These are phyloP conservation scores for Xylaria sp. DNA, from an alignment of 2,329 filamentous ascomycete species.

Conservation along the genomic window DNA sequence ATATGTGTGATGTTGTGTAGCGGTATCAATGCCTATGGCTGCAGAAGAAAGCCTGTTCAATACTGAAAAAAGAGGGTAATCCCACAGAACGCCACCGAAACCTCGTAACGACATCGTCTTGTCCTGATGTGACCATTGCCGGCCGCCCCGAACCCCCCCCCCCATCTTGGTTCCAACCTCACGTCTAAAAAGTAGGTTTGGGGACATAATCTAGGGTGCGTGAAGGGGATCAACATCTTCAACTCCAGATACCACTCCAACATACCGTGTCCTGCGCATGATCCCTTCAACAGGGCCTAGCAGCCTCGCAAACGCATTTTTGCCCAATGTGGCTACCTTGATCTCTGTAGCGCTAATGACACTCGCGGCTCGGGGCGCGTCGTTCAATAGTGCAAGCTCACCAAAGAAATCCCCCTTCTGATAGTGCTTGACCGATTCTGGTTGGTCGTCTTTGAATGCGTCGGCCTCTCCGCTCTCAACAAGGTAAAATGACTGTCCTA, in stretches of 20 bases:
- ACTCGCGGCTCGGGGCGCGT: conserved; percentile 90
- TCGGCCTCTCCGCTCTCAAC: conserved; percentile 88
- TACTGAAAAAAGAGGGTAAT: conserved; percentile 42
- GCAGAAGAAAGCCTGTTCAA: conserved; percentile 34
- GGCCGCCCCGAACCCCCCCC: conserved; percentile 15
- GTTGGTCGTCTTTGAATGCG: conserved; percentile 80
- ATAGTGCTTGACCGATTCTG: conserved; percentile 80
- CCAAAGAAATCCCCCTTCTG: conserved; percentile 96
- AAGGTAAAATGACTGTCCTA: conserved; percentile 90
- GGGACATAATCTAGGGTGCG: conserved; percentile 40
- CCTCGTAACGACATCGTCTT: conserved; percentile 27
- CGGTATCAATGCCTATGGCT: conserved; percentile 42
- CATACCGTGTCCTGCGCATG: conserved; percentile 81
- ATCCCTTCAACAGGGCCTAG: conserved; percentile 94
- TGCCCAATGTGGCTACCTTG: conserved; percentile 91
- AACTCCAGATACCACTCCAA: conserved; percentile 68
- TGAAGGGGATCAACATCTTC: conserved; percentile 75
- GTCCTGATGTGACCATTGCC: conserved; percentile 27
- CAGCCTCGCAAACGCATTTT: conserved; percentile 93
- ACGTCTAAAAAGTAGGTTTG: conserved; percentile 29
- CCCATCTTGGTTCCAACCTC: conserved; percentile 31
- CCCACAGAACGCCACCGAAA: conserved; percentile 45
- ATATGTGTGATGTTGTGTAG: conserved; percentile 29
- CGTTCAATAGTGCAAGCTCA: conserved; percentile 91
- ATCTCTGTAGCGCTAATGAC: conserved; percentile 85